Base-by-base conservation (phyloP, 805 yeast species). In the Candida glaebosa region DNA sequence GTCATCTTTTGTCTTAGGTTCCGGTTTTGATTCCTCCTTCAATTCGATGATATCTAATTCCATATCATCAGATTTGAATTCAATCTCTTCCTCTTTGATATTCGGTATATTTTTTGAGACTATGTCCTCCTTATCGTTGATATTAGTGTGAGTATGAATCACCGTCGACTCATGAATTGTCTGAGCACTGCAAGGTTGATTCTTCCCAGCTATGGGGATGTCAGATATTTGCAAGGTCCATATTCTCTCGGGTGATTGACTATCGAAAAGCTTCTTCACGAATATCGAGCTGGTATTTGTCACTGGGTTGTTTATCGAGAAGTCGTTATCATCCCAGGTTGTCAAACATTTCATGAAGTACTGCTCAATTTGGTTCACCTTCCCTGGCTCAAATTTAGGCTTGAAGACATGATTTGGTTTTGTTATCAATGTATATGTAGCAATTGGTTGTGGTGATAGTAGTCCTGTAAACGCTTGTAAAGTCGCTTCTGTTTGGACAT, bases 141-240 rank as follows among this genome's bases (percentile, higher is more conserved):
- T 71, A 18, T 59, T 45, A 3, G 76, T 61, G 51, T 77, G 81
- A 42, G 76, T 71, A 49, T 73, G 73, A 3, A 68, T 71, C 9
- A 78, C 54, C 1, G 81, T 76, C 37, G 79, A 69, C 53, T 83
- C 88, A 45, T 82, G 71, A 9, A 87, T 73, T 14, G 86, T 76
- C 57, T 88, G 73, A 3, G 71, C 73, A 40, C 95, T 44, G 76
- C 79, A 18, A 73, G 75, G 41, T 75, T 82, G 58, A 76, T 74
- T 53, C 76, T 73, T 62, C 3, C 91, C 91, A 7, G 87, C 90
- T 5, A 82, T 77, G 2, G 93, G 93, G 9, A 86, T 82, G 60
- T 86, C 95, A 4, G 78, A 67, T 18, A 81, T 68, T 49, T 78
- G 84, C 5, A 85, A 52, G 1, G 82, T 73, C 91, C 90, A 85